Base-by-base conservation (phyloP, 306 rosid genomes). In the Cucumis sativus region DNA sequence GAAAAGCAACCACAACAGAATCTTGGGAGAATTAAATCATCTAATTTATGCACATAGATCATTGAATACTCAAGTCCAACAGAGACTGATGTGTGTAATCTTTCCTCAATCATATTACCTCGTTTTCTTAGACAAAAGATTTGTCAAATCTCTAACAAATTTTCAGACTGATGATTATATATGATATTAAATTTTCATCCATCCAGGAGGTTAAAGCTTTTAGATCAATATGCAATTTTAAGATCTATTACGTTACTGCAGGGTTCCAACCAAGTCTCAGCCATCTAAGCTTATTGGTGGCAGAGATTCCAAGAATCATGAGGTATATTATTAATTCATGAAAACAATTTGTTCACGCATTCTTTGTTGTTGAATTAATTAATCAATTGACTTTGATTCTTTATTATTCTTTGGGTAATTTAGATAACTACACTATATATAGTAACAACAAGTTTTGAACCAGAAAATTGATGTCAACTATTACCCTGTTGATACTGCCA, bases 61-160 rank as follows among this genome's bases (percentile, higher is more conserved):
- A 79, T 95, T 83, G 92, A 95, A 86, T 95, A 89, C 77, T 80
- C 96, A 77, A 91, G 97, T 82, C 98, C 99, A 43, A 86, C 90
- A 14, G 98, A 95, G 87, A 92, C 99, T 10, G 99, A 97, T 56
- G 99, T 95, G 21, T 96, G 99, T 88, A 96, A 92, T 78, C 88
- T 96, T 85, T 97, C 99, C n/a, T 96, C 99, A 64, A 88, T 96
- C 85, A 98, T 98, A 23, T 84, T 96, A 12, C 98, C 99, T 8
- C 87, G 99, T 77, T 96, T 81, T 84, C 97, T 96, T 10, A 85
- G 97, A 84, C 98, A 96, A 68, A 91, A 91, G 97, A 98, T 95
- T 3, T 28, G 30, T 28, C 3, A 28, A 47, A 55, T 84, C 35
- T 37, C 33, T 54, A 37, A 30, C 74, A 5, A 30, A 56, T 6